Percentiles rank a stretch among this genome's conserved stretches.
phyloP scores from a whole-genome alignment of 2,329 filamentous ascomycete genomes.

The Chalaropsis thielavioides region DNA sequence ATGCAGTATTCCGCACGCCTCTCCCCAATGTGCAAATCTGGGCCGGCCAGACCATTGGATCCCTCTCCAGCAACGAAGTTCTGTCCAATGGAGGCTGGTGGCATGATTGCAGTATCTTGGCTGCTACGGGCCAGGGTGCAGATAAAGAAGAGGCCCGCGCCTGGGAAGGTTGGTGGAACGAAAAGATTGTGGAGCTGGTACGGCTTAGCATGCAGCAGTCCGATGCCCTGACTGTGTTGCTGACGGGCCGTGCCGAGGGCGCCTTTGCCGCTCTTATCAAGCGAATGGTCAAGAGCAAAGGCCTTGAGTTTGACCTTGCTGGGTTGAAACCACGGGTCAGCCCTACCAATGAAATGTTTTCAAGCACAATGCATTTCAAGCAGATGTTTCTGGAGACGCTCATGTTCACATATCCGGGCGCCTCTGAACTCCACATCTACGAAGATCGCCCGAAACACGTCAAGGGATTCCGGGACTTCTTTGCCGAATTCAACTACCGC shows the following conservation, averaged over 20 bases:
- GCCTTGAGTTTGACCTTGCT: slow-evolving; percentile 75
- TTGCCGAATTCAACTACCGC: slow-evolving; percentile 54
- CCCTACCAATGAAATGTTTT: slow-evolving; percentile 64
- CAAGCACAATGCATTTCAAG: slow-evolving; percentile 83
- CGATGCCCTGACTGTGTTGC: slow-evolving; percentile 67
- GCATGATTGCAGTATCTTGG: slow-evolving; percentile 80
- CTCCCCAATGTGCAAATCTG: slow-evolving; percentile 80
- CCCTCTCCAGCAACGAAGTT: slow-evolving; percentile 58
- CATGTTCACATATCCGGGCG: slow-evolving; percentile 70
- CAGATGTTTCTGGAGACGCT: slow-evolving; percentile 67
- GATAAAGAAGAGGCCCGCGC: slow-evolving; percentile 68
- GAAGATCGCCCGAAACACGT: slow-evolving; percentile 55
- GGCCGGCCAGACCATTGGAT: slow-evolving; percentile 63
- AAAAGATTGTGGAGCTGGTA: slow-evolving; percentile 70
- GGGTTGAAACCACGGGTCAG: slow-evolving; percentile 74
- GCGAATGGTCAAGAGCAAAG: slow-evolving; percentile 63
- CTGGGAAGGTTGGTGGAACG: slow-evolving; percentile 96
- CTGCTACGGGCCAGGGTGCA: slow-evolving; percentile 68
- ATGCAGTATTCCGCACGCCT: slow-evolving; percentile 72
- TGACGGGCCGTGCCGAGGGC: slow-evolving; percentile 72
- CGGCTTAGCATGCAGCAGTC: slow-evolving; percentile 68
- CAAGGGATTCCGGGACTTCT: slow-evolving; percentile 72
- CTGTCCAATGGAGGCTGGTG: slow-evolving; percentile 88
- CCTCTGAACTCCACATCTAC: slow-evolving; percentile 68
- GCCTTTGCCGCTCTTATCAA: slow-evolving; percentile 67